phyloP scores from a whole-genome alignment of 2,329 filamentous ascomycete genomes.

The Teratosphaeria epicoccoides region DNA sequence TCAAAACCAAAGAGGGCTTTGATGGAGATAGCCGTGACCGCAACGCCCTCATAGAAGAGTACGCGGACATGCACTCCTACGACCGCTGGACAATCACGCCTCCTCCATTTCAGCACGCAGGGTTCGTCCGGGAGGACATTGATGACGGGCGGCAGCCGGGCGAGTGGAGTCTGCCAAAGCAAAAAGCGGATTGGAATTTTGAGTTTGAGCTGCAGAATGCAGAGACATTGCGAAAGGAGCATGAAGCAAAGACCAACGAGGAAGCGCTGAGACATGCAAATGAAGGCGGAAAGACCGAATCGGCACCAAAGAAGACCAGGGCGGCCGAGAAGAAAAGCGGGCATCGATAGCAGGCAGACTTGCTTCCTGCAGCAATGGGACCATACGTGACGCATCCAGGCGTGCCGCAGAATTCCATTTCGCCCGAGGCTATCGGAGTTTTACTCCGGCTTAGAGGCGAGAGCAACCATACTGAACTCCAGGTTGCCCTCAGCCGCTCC shows the following conservation, averaged over 20 bases:
- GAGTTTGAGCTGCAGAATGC: not conserved
- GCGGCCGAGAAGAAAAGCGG: not conserved
- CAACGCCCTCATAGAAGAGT: not conserved
- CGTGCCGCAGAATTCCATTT: not conserved
- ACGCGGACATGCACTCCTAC: not conserved
- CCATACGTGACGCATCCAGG: not conserved
- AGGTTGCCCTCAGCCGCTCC: constrained; percentile 28
- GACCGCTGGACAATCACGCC: not conserved
- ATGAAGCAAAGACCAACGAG: not conserved
- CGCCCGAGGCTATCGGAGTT: not conserved
- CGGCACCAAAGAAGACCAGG: not conserved
- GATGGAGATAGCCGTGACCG: not conserved
- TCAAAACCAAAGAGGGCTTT: not conserved
- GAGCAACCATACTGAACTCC: constrained; percentile 36
- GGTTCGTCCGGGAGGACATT: not conserved
- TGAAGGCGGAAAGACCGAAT: not conserved
- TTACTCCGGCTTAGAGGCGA: constrained; percentile 20
- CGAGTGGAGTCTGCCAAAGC: not conserved
- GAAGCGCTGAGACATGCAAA: not conserved
- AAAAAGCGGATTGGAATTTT: not conserved
- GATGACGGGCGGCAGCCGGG: not conserved
- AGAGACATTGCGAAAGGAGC: not conserved
- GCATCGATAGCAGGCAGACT: not conserved
- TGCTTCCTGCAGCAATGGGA: too few species aligned
- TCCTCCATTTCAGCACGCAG: not conserved